Conservation (phyloP, 2,329 filamentous ascomycete species). For the Hirsutella thompsonii region DNA sequence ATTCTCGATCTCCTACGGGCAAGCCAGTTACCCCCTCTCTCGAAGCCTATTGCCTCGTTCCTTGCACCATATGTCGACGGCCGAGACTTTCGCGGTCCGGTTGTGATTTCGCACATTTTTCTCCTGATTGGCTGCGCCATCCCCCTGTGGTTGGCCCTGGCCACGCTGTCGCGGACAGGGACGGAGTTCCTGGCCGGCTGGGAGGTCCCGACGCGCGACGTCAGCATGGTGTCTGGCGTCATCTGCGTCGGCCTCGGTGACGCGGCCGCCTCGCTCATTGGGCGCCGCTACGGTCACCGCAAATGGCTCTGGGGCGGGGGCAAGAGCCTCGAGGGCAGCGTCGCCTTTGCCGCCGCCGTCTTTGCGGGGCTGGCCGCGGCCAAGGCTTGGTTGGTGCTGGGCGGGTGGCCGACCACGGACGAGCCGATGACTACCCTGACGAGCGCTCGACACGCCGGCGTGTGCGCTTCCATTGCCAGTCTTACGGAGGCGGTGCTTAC, state of each 20-base stretch:
- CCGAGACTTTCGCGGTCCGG: constrained; percentile 79
- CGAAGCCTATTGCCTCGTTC: constrained; percentile 73
- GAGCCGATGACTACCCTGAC: constrained; percentile 22
- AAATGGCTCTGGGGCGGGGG: constrained; percentile 98
- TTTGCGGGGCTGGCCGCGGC: constrained; percentile 58
- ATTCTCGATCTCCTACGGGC: constrained; percentile 82
- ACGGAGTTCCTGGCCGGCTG: constrained; percentile 51
- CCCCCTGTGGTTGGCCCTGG: constrained; percentile 80
- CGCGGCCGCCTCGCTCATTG: constrained; percentile 81
- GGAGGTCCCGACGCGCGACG: constrained; percentile 61
- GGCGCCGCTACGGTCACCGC: constrained; percentile 67
- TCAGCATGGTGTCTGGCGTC: constrained; percentile 85
- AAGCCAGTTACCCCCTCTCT: constrained; percentile 81
- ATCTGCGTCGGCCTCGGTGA: constrained; percentile 93
- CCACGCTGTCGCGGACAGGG: constrained; percentile 48
- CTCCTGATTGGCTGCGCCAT: constrained; percentile 90
- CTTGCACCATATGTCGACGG: constrained; percentile 91
- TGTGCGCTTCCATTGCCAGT: constrained; percentile 71
- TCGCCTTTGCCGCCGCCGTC: constrained; percentile 74
- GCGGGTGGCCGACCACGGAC: constrained; percentile 53
- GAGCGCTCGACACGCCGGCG: constrained; percentile 49
- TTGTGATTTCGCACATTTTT: constrained; percentile 94
- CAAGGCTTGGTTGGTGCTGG: constrained; percentile 61
- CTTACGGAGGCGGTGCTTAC: constrained; percentile 91
- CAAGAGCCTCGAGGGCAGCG: constrained; percentile 81